A percentile compares a stretch with the other conserved stretches of the same genome.
Conservation (phyloP, 129 eudicot species). For the Lonicera japonica region DNA sequence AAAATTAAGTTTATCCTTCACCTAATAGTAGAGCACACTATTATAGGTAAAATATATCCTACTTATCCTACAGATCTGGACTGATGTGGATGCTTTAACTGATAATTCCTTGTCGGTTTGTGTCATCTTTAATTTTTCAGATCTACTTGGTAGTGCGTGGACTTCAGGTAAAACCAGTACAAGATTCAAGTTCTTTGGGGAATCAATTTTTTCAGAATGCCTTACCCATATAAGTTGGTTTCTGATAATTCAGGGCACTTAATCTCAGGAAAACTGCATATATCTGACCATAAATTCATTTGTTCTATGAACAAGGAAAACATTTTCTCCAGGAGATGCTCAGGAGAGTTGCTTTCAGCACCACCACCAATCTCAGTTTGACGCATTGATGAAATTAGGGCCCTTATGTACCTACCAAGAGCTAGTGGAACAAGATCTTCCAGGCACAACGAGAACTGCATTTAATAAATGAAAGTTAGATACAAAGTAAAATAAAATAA, state of each 20-base stretch:
- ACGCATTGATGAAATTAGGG: constrained; percentile 55
- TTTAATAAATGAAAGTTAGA: constrained; percentile 1
- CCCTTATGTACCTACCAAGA: constrained; percentile 82
- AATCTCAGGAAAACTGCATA: constrained; percentile 75
- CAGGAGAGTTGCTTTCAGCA: constrained; percentile 37
- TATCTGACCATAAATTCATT: constrained; percentile 81
- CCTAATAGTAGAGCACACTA: too few relatives aligned
- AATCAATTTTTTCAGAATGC: background rate
- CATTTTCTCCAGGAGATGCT: constrained; percentile 76
- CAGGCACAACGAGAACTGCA: constrained; percentile 95
- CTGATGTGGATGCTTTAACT: too few relatives aligned
- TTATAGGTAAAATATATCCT: too few relatives aligned
- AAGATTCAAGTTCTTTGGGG: background rate
- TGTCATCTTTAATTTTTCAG: too few relatives aligned
- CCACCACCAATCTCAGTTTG: constrained; percentile 29
- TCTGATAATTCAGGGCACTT: constrained; percentile 77
- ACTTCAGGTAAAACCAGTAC: too few relatives aligned
- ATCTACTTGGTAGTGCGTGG: too few relatives aligned
- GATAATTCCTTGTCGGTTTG: too few relatives aligned
- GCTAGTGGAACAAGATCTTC: constrained; percentile 97
- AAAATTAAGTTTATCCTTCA: too few relatives aligned
- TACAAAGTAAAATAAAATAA: too few relatives aligned
- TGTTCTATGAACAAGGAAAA: constrained; percentile 83
- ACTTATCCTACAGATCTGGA: too few relatives aligned
- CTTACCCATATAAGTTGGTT: constrained; percentile 80